Percentiles rank a stretch among this genome's conserved stretches.
Evolutionary conservation across 2,329 filamentous ascomycete species (phyloP).

Genomic region (Monosporascus sp.): DNA sequence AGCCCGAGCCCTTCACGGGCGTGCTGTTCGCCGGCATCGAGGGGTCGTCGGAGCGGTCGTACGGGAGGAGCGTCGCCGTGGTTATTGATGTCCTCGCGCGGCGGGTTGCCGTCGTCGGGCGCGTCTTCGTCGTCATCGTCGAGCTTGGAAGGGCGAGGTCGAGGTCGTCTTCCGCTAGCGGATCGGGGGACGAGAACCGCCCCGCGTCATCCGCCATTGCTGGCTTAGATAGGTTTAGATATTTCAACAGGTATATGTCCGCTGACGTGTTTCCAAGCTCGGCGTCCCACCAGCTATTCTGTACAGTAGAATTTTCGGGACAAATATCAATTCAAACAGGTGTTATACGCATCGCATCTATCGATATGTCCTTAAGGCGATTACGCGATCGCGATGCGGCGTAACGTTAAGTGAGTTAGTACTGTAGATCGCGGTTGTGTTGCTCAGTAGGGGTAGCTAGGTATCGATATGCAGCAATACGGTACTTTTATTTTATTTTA

Average conservation of each 20-base stretch:
- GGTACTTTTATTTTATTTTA: not conserved
- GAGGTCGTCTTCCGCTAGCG: conserved; percentile 20
- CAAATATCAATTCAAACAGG: no score
- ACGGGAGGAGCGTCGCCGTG: not conserved
- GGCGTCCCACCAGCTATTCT: no score
- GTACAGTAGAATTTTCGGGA: no score
- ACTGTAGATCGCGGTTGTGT: not conserved
- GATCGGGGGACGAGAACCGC: conserved; percentile 29
- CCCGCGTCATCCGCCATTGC: conserved; percentile 22
- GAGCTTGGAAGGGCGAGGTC: conserved; percentile 14
- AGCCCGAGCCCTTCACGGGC: conserved; percentile 30
- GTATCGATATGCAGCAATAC: not conserved
- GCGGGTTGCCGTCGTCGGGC: not conserved
- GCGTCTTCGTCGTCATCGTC: conserved; percentile 14
- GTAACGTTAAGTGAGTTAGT: no score
- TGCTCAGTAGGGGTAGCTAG: not conserved
- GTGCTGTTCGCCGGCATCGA: conserved; percentile 42
- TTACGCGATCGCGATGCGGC: no score
- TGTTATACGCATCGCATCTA: no score
- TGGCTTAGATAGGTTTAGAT: conserved; percentile 3
- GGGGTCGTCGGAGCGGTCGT: conserved; percentile 28
- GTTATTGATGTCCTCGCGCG: no score
- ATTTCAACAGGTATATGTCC: conserved; percentile 1
- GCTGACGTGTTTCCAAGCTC: no score
- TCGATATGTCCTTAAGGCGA: no score